Base-by-base conservation (phyloP, 2,329 filamentous ascomycete genomes). In the Curvularia eragrostidis region DNA sequence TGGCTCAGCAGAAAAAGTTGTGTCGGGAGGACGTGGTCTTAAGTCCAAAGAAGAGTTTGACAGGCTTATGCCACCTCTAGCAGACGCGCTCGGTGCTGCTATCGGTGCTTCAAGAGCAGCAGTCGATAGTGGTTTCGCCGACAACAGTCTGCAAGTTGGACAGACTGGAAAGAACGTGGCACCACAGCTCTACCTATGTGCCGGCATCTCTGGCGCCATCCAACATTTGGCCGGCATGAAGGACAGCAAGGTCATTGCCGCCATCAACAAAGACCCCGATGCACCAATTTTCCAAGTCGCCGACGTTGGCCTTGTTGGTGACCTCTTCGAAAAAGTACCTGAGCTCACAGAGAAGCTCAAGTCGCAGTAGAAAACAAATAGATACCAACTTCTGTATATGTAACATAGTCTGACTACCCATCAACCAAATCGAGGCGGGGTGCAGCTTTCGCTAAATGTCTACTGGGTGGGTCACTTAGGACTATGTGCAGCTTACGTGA, bases 211-310 rank as follows among this genome's bases (percentile, higher is more conserved):
- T 8, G 95, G 95, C 52, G 95, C 95, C 21, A 99, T 99, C 69
- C 95, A 99, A 81, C 95, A 99, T 83, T 80, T 99, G 79, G 95
- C 95, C 30, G 95, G 95, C 75, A 99, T 99, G 95, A 99, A 99
- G 85, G 95, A 99, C 76, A 97, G 93, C 83, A 99, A 99, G 83
- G 95, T 99, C 58, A 99, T 99, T 81, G 95, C 94, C 21, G 92
- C 92, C 13, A 98, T 99, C 75, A 99, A 99, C 84, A 99, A 99
- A 83, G 95, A 99, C 74, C 83, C 88, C 4, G 95, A 99, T 78
- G 95, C 95, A 56, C 95, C 95, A 28, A 99, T 99, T 69, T 99
- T 99, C 84, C 95, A 99, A 80, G 88, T 99, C 58, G 95, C 95
- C 4, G 95, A 99, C 79, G 93, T 98, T 52, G 95, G 95, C 12